Evolutionary conservation across 2,329 filamentous ascomycete genomes (phyloP).

Genomic region (Colletotrichum kahawae): DNA sequence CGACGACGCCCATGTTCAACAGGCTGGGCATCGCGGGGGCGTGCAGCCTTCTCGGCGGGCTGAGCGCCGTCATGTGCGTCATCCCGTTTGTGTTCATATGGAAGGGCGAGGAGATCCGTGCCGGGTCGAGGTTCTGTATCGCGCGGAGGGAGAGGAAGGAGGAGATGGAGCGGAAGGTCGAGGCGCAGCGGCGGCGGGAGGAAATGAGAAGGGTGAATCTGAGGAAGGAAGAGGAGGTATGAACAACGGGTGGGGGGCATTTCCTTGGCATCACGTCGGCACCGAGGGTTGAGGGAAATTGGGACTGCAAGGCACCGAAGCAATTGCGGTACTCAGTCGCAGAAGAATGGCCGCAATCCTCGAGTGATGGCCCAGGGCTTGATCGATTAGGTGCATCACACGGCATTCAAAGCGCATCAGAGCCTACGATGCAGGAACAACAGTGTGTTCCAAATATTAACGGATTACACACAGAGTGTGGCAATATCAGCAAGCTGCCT

Average conservation of each 20-base stretch:
- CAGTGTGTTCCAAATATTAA: neutral
- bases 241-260: neutral
- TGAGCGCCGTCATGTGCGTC: slow-evolving; percentile 54
- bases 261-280: neutral
- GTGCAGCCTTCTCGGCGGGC: slow-evolving; percentile 56
- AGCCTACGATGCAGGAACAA: neutral
- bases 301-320: neutral
- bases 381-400: neutral
- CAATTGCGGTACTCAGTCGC: neutral
- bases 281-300: neutral
- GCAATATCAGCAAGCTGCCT: neutral
- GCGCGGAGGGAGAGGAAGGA: slow-evolving; percentile 58
- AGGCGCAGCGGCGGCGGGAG: slow-evolving; percentile 37
- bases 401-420: neutral
- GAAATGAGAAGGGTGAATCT: neutral
- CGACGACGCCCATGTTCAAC: slow-evolving; percentile 54
- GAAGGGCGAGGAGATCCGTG: slow-evolving; percentile 60
- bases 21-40: slow-evolving; percentile 52
- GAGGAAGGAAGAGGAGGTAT: neutral
- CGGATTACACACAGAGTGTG: neutral
- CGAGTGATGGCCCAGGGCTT: neutral
- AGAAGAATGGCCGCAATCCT: neutral
- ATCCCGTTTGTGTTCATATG: slow-evolving; percentile 60
- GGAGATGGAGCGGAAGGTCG: slow-evolving; percentile 45
- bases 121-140: slow-evolving; percentile 65